Evolutionary conservation across 441 rosid genomes (phyloP).

Genomic region (Corymbia citriodora): DNA sequence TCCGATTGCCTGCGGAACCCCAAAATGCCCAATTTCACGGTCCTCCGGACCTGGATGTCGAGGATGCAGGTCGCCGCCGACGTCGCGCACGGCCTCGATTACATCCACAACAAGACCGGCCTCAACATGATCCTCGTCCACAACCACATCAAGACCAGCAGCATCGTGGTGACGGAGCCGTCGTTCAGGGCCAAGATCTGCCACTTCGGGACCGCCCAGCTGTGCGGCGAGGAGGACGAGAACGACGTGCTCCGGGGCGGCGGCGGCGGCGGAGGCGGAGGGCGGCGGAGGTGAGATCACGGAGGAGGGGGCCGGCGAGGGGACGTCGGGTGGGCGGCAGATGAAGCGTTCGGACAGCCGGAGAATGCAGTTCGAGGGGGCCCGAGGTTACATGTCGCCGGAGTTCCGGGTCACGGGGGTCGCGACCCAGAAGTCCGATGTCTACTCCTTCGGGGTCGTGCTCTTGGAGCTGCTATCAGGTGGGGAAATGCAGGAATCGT

Average conservation of each 20-base stretch:
- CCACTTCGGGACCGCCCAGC: conserved; percentile 72
- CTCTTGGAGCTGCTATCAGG: conserved; percentile 67
- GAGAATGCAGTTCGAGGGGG: conserved; percentile 51
- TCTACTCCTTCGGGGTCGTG: conserved; percentile 69
- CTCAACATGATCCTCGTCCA: conserved; percentile 54
- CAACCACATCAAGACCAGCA: conserved; percentile 61
- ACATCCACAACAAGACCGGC: conserved; percentile 74
- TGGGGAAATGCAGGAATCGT: conserved; percentile 26
- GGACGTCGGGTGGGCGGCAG: background rate
- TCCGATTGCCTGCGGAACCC: conserved; percentile 55
- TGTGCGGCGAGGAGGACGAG: conserved; percentile 60
- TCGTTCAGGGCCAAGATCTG: conserved; percentile 57
- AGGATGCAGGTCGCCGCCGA: conserved; percentile 76
- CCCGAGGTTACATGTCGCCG: conserved; percentile 78
- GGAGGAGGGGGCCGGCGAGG: conserved; percentile 7
- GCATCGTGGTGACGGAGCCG: conserved; percentile 63
- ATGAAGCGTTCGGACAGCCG: conserved; percentile 34
- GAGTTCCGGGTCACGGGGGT: conserved; percentile 47
- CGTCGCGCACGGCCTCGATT: conserved; percentile 76
- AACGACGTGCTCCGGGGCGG: background rate
- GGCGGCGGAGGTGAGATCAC: background rate
- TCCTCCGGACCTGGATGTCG: conserved; percentile 63
- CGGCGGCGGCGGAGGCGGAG: background rate
- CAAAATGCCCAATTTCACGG: conserved; percentile 59
- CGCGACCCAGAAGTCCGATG: conserved; percentile 68